Conservation (phyloP, 257 asterid genomes). For the Coffea canephora region DNA sequence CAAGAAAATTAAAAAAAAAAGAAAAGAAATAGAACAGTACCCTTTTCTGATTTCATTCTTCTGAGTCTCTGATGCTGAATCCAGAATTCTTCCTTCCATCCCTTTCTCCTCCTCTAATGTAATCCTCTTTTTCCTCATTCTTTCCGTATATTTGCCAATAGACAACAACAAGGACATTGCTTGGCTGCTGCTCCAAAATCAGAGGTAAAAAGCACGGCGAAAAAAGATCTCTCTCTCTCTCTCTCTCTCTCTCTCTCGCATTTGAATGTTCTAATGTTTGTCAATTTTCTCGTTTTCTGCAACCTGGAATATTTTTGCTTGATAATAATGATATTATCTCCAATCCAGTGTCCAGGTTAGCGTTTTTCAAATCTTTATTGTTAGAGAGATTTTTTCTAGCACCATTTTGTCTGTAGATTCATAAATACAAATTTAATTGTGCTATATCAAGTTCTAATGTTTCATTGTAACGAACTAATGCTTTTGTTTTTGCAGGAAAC, state of each 20-base stretch:
- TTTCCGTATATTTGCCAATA: neutral
- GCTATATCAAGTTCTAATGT: neutral
- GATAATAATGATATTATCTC: neutral
- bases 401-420: neutral
- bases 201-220: constrained; percentile 7
- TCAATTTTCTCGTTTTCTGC: neutral
- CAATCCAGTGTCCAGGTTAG: neutral
- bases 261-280: neutral
- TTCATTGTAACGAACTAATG: neutral
- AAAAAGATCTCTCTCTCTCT: neutral
- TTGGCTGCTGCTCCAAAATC: constrained; percentile 13
- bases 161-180: neutral
- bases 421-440: neutral
- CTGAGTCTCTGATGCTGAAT: constrained; percentile 21
- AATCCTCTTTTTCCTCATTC: neutral
- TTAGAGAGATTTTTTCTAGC: neutral
- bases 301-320: neutral
- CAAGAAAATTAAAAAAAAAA: neutral
- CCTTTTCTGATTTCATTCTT: constrained; percentile 8
- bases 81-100: constrained; percentile 5
- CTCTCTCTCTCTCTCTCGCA: neutral
- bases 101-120: neutral
- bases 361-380: neutral
- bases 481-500: neutral
- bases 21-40: neutral